A percentile compares a stretch with the other conserved stretches of the same genome.
phyloP scores from a whole-genome alignment of 768 basidiomycete genomes.

The Hydnum rufescens region DNA sequence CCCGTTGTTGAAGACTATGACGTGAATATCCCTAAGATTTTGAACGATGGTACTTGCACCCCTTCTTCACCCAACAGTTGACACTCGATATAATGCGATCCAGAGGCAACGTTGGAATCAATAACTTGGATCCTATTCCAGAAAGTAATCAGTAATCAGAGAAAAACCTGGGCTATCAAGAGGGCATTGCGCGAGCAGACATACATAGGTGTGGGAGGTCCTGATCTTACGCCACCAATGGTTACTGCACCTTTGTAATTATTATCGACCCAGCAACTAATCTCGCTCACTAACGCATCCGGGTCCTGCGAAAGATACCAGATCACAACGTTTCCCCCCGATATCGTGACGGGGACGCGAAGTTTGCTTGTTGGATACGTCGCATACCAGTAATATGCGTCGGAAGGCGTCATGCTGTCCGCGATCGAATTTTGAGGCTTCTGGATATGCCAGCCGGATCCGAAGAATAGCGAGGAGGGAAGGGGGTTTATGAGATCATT shows the following conservation, averaged over 20 bases:
- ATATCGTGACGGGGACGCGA: slow-evolving; percentile 63
- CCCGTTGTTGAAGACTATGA: too few species aligned
- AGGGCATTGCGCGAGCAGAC: slow-evolving; percentile 18
- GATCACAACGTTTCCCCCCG: slow-evolving; percentile 81
- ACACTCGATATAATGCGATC: slow-evolving; percentile 90
- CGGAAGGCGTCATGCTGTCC: slow-evolving; percentile 16
- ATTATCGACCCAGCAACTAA: slow-evolving; percentile 97
- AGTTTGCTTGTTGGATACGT: slow-evolving; percentile 64
- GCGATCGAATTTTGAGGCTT: slow-evolving; percentile 35
- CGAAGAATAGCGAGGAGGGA: slow-evolving; percentile 83
- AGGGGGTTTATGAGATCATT: slow-evolving; percentile 96
- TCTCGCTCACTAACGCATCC: slow-evolving; percentile 35
- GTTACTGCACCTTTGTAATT: slow-evolving; percentile 61
- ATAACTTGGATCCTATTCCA: slow-evolving; percentile 57
- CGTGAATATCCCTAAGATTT: slow-evolving; percentile 78
- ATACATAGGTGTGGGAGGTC: slow-evolving; percentile 44
- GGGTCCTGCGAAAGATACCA: slow-evolving; percentile 67
- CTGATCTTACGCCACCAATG: slow-evolving; percentile 55
- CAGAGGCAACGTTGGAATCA: slow-evolving; percentile 65
- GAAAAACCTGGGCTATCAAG: slow-evolving; percentile 1
- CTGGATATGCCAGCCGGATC: slow-evolving; percentile 71
- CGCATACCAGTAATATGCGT: slow-evolving; percentile 79
- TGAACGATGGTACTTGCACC: slow-evolving; percentile 57
- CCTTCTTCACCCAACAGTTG: slow-evolving; percentile 76
- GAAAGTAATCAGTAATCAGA: slow-evolving; percentile 5